Conservation (phyloP, 1,284 basidiomycete genomes). For the Chalciporus sp. region DNA sequence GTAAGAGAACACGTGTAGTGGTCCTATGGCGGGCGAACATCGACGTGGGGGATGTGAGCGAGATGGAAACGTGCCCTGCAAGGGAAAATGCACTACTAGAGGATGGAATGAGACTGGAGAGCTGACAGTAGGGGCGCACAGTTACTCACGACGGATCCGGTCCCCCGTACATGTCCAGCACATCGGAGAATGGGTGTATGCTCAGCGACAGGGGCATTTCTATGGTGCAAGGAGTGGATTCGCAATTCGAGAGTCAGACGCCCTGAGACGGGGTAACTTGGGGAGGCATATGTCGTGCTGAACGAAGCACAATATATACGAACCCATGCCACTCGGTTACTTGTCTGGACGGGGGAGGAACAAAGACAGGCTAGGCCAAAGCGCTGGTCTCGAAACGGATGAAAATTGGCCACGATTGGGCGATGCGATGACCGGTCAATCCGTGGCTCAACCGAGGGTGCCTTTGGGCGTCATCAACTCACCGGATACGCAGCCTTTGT, state of each 20-base stretch:
- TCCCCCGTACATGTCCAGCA: conserved; percentile 67
- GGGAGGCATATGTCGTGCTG: not conserved
- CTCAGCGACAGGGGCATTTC: conserved; percentile 64
- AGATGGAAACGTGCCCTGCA: conserved; percentile 69
- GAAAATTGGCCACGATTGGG: conserved; percentile 3
- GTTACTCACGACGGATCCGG: conserved; percentile 63
- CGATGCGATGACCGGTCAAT: conserved; percentile 6
- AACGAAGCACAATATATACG: conserved; percentile 28
- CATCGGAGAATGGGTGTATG: conserved; percentile 55
- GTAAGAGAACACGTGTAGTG: conserved; percentile 52
- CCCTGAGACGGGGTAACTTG: not conserved
- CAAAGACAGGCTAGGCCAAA: conserved; percentile 30
- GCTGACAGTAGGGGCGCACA: not conserved
- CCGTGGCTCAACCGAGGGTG: not conserved
- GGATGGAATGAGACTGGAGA: conserved; percentile 7
- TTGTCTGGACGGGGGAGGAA: conserved; percentile 23
- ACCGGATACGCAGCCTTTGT: conserved; percentile 24
- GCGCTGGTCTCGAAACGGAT: conserved; percentile 1
- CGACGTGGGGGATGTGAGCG: conserved; percentile 51
- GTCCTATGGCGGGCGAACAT: conserved; percentile 52
- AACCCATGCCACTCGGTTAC: conserved; percentile 30
- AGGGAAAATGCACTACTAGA: conserved; percentile 74
- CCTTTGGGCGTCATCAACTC: conserved; percentile 1
- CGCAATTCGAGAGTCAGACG: conserved; percentile 13
- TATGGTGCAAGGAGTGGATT: conserved; percentile 15